Conservation (phyloP, 345 rosid genomes). For the Raphanus raphanistrum region DNA sequence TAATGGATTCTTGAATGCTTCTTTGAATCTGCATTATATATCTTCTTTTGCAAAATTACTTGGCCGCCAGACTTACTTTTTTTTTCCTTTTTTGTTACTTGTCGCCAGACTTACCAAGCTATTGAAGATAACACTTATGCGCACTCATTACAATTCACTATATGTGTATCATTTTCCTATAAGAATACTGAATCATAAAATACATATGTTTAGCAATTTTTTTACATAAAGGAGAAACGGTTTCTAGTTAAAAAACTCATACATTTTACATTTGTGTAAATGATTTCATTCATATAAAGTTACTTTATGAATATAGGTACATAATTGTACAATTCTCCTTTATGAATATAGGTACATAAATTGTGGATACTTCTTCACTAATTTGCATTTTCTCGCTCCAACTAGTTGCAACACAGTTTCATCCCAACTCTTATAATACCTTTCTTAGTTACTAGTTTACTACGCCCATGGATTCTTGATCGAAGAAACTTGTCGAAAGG, state of each 20-base stretch:
- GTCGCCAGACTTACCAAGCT: background rate
- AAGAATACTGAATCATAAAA: background rate
- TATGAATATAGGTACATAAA: background rate
- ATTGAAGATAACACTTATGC: background rate
- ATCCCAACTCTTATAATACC: background rate
- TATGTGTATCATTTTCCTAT: background rate
- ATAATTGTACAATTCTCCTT: background rate
- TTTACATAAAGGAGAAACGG: background rate
- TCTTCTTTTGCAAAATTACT: background rate
- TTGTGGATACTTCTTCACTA: slow-evolving; percentile 41
- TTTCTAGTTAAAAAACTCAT: background rate
- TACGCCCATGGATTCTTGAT: slow-evolving; percentile 17
- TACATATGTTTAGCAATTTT: background rate
- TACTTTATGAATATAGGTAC: background rate
- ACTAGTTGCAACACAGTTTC: slow-evolving; percentile 8
- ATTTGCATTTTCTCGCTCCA: slow-evolving; percentile 11
- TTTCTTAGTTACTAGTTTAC: background rate
- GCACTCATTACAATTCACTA: background rate
- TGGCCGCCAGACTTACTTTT: background rate
- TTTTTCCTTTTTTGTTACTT: no score
- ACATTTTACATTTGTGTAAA: background rate
- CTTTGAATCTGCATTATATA: background rate
- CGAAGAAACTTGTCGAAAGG: slow-evolving; percentile 26
- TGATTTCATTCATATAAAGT: background rate
- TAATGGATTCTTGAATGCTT: background rate